Conservation (phyloP, 768 basidiomycete genomes). For the Russula sp. region DNA sequence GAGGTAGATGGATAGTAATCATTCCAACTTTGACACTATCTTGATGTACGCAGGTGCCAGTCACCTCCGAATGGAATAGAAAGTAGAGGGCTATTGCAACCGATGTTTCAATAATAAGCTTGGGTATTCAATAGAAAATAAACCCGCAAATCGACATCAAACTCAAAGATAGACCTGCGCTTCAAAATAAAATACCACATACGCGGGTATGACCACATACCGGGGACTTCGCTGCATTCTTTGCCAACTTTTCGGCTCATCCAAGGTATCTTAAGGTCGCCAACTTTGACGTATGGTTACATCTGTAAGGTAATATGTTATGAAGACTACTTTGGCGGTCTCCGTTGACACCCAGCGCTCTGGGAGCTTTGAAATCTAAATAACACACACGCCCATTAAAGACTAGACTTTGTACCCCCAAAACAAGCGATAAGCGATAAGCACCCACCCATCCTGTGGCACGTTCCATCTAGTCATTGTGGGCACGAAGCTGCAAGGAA, state of each 20-base stretch:
- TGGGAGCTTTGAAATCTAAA: slow-evolving; percentile 52
- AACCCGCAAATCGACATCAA: slow-evolving; percentile 61
- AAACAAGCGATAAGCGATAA: neutral
- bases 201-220: slow-evolving; percentile 33
- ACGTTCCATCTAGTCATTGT: neutral
- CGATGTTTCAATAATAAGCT: slow-evolving; percentile 34
- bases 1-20: neutral
- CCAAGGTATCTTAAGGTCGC: slow-evolving; percentile 75
- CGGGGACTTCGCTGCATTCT: slow-evolving; percentile 60
- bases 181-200: slow-evolving; percentile 55
- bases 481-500: neutral
- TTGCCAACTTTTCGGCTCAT: slow-evolving; percentile 80
- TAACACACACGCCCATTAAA: neutral
- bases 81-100: neutral
- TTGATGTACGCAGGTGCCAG: slow-evolving; percentile 38
- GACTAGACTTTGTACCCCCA: neutral
- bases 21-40: slow-evolving; percentile 79
- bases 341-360: slow-evolving; percentile 76
- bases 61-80: neutral
- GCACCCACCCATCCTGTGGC: neutral
- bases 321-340: slow-evolving; percentile 72
- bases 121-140: slow-evolving; percentile 65
- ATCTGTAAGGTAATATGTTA: slow-evolving; percentile 60
- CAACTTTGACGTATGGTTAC: slow-evolving; percentile 44
- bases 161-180: slow-evolving; percentile 63